These are phyloP conservation scores for Gremmenia infestans DNA, from an alignment of 2,329 filamentous ascomycete genomes.

Conservation along the genomic window DNA sequence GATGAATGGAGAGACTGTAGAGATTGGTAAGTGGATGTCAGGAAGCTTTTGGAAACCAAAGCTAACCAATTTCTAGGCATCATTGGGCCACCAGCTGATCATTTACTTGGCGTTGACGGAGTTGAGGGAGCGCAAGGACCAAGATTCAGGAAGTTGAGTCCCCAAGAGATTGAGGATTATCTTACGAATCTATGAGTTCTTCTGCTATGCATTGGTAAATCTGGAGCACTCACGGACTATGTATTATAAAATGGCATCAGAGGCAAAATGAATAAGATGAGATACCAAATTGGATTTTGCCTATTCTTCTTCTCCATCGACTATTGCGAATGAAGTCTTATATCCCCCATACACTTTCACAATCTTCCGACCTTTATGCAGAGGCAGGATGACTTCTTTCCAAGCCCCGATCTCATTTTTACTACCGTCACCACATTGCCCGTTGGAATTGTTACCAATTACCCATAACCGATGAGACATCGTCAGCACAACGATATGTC, in stretches of 20 bases:
- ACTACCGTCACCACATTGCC: slow-evolving; percentile 50
- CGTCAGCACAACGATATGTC: slow-evolving; percentile 53
- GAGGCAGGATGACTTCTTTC: slow-evolving; percentile 21
- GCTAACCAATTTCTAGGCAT: slow-evolving; percentile 59
- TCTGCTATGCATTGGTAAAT: slow-evolving; percentile 17
- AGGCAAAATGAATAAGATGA: slow-evolving; percentile 28
- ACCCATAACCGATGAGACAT: slow-evolving; percentile 46
- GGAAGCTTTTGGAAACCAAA: slow-evolving; percentile 1
- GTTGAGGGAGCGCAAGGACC: slow-evolving; percentile 80
- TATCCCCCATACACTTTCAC: slow-evolving; percentile 28
- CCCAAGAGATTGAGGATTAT: slow-evolving; percentile 99
- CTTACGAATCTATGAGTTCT: slow-evolving; percentile 79
- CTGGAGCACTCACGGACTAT: slow-evolving; percentile 21
- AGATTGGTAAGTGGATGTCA: slow-evolving; percentile 69
- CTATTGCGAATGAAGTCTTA: slow-evolving; percentile 30
- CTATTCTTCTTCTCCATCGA: slow-evolving; percentile 11
- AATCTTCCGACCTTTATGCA: slow-evolving; percentile 20
- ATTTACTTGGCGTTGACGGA: slow-evolving; percentile 86
- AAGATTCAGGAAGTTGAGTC: slow-evolving; percentile 88
- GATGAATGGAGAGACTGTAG: slow-evolving; percentile 98
- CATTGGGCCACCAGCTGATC: slow-evolving; percentile 88
- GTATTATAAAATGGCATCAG: slow-evolving; percentile 36
- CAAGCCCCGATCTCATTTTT: slow-evolving; percentile 18
- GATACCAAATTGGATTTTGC: slow-evolving; percentile 21
- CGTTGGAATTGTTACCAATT: slow-evolving; percentile 51